Evolutionary conservation across 306 rosid genomes (phyloP), one percentile per base, ranked within the genome.

Genomic region (Canavalia gladiata): DNA sequence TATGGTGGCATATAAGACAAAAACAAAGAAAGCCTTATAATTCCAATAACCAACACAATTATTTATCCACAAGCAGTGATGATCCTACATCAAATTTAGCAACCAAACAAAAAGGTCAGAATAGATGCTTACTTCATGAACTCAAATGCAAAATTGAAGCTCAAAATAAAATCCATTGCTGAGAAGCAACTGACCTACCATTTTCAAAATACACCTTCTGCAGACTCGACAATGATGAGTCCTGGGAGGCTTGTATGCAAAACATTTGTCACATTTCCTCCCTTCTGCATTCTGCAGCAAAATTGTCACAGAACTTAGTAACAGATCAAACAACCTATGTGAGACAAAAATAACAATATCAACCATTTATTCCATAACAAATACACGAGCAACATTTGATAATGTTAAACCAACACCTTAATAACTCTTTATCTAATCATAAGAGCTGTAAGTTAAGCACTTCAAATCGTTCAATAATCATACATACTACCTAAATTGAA

Each of bases 171-270:
- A 79, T 41, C 41, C 59, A 64, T 59, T n/a, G 34, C 68, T 25
- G 4, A n/a, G 72, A 75, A 68, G 47, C 42, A 78, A 84, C 72
- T 42, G 60, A 92, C 94, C 86, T 91, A 94, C 98, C 98, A 92
- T 94, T 85, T 89, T 91, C 83, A 94, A 81, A 83, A 94, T 87
- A 94, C 98, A 94, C 85, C 87, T 94, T 86, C 92, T 85, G 86
- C 97, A 94, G 43, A 94, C 95, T 68, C 95, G 90, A 81, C 97
- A 94, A 87, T 94, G 98, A 85, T 94, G 98, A 73, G 98, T 84
- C 91, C 97, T 89, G 2, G 97, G 98, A 76, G 98, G 98, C 84
- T 92, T 92, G 88, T 79, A 88, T 1, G 74, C 87, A 74, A 81
- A 85, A 72, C 97, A 94, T 67, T 91, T 94, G 84, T 92, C 97